phyloP scores from a whole-genome alignment of 2,329 filamentous ascomycete genomes.

The Colletotrichum tropicale region DNA sequence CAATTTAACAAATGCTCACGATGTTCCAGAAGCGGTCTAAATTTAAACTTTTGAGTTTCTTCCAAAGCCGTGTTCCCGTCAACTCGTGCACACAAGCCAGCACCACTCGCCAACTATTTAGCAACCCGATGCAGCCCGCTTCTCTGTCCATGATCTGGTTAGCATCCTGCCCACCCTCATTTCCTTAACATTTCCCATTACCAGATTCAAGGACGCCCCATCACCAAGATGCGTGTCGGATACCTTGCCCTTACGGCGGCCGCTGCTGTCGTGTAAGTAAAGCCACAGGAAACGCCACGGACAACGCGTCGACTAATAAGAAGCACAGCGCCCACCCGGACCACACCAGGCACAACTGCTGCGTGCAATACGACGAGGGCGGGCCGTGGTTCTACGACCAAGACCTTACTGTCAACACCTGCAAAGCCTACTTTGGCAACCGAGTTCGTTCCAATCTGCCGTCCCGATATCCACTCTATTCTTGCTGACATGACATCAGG shows the following conservation, averaged over 20 bases:
- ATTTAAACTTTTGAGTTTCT: not conserved
- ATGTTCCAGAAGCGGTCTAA: not conserved
- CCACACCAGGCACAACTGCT: not conserved
- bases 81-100: not conserved
- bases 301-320: too few relatives aligned
- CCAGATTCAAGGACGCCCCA: not conserved
- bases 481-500: not conserved
- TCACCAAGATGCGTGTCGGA: not conserved
- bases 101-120: not conserved
- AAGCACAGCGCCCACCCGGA: not conserved
- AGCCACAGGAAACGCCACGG: too few relatives aligned
- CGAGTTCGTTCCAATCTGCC: not conserved
- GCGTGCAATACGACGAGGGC: not conserved
- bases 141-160: fast-evolving
- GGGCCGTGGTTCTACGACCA: not conserved
- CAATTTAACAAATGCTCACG: not conserved
- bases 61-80: not conserved
- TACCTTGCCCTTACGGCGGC: not conserved
- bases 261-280: not conserved
- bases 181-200: not conserved
- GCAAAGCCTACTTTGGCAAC: not conserved
- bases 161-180: not conserved
- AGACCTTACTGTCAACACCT: not conserved
- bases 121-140: fast-evolving
- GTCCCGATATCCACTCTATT: too few relatives aligned